Percentiles rank a stretch among this genome's conserved stretches.
Evolutionary conservation across 495 filamentous ascomycete genomes (phyloP).

Genomic region (Chlorociboria aeruginascens): DNA sequence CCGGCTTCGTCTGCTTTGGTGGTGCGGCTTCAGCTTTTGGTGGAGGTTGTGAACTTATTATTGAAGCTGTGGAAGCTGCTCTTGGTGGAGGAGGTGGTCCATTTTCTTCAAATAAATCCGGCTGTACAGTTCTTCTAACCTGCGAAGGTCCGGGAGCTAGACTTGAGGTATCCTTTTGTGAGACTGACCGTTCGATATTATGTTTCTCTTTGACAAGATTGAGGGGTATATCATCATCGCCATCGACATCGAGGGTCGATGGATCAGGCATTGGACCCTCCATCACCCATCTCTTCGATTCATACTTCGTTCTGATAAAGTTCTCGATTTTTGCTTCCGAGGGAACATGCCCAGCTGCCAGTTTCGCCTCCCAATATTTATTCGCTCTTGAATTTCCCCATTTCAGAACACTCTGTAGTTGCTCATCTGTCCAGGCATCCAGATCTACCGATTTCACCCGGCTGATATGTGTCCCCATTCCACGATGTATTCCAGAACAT

Average conservation of each 20-base stretch:
- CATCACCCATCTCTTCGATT: slow-evolving; percentile 97
- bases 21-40: slow-evolving; percentile 52
- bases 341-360: slow-evolving; percentile 84
- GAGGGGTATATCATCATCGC: slow-evolving; percentile 67
- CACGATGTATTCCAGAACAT: slow-evolving; percentile 94
- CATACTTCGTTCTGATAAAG: slow-evolving; percentile 97
- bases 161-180: slow-evolving; percentile 4
- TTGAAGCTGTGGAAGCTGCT: slow-evolving; percentile 45
- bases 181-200: slow-evolving; percentile 29
- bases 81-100: slow-evolving; percentile 25
- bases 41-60: slow-evolving; percentile 51
- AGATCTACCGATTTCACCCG: slow-evolving; percentile 96
- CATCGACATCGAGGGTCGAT: slow-evolving; percentile 66
- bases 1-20: slow-evolving; percentile 56
- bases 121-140: slow-evolving; percentile 34
- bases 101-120: slow-evolving; percentile 38
- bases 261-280: slow-evolving; percentile 91
- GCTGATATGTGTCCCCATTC: slow-evolving; percentile 98
- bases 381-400: slow-evolving; percentile 96
- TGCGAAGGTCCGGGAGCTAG: slow-evolving; percentile 12
- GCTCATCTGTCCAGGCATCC: slow-evolving; percentile 97
- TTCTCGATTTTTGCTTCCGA: slow-evolving; percentile 99
- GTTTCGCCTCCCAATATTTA: slow-evolving; percentile 96
- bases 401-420: slow-evolving; percentile 76
- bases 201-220: slow-evolving; percentile 48